These are phyloP conservation scores for Phytophthora cactorum DNA, from an alignment of 352 stramenopile species.

Conservation along the genomic window DNA sequence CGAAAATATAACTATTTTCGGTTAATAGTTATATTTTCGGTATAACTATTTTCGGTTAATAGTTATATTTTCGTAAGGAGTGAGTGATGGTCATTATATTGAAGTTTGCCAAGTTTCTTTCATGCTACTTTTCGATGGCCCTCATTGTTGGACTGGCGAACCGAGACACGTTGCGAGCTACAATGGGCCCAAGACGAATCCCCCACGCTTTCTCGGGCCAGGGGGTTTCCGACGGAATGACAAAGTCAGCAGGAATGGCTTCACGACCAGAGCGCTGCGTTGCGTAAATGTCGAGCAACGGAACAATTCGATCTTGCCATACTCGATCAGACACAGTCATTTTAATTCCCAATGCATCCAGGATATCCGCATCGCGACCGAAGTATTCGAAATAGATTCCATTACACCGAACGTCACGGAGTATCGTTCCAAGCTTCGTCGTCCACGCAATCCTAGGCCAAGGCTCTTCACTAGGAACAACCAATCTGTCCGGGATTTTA, in stretches of 20 bases:
- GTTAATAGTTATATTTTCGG: constrained; percentile 3
- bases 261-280: background rate
- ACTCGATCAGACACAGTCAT: background rate
- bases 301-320: constrained; percentile 1
- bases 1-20: too few species aligned
- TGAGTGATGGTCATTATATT: constrained; percentile 27
- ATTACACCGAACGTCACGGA: background rate
- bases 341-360: background rate
- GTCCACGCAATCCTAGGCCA: background rate
- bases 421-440: background rate
- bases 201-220: background rate
- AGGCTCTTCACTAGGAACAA: too few species aligned
- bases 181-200: constrained; percentile 1
- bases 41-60: too few species aligned
- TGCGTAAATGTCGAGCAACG: background rate
- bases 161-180: background rate
- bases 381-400: constrained; percentile 1
- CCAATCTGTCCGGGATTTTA: too few species aligned
- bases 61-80: background rate
- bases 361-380: background rate
- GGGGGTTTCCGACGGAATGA: background rate
- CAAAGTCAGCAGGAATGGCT: background rate
- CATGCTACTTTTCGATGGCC: too few species aligned
- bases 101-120: constrained; percentile 6
- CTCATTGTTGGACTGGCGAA: too few species aligned